Percentiles rank a stretch among this genome's conserved stretches.
These are phyloP conservation scores for Raphanus sativus DNA, from an alignment of 345 rosid species.

Conservation along the genomic window DNA sequence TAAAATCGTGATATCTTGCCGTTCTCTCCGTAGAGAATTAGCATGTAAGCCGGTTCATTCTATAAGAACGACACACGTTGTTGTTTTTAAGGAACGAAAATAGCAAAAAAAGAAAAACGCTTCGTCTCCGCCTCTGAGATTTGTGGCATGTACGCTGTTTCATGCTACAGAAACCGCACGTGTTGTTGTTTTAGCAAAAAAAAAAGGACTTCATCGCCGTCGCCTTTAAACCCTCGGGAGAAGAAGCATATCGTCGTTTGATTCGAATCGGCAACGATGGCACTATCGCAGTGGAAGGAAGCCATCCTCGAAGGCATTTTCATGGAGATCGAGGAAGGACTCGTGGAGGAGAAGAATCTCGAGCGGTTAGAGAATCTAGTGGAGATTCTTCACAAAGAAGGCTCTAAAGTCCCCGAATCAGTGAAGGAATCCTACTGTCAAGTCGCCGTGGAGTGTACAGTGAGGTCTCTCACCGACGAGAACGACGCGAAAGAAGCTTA, in stretches of 20 bases:
- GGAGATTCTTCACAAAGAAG: slow-evolving; percentile 41
- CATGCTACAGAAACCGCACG: not conserved
- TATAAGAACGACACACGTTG: not conserved
- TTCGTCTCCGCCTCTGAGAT: not conserved
- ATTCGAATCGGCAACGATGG: slow-evolving; percentile 19
- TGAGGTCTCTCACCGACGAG: slow-evolving; percentile 41
- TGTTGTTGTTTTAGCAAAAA: not conserved
- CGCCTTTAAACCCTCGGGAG: slow-evolving; percentile 2
- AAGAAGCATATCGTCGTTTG: not conserved
- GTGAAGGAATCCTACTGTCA: slow-evolving; percentile 56
- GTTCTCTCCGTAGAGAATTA: not conserved
- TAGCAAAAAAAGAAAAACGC: not conserved
- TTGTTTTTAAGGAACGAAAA: not conserved
- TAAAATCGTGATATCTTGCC: not conserved
- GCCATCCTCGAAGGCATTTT: slow-evolving; percentile 45
- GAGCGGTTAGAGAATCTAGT: slow-evolving; percentile 48
- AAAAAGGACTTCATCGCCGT: not conserved
- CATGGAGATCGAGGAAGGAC: slow-evolving; percentile 35
- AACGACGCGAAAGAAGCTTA: slow-evolving; percentile 17
- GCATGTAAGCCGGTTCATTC: not conserved
- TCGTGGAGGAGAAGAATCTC: slow-evolving; percentile 48
- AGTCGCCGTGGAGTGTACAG: slow-evolving; percentile 60
- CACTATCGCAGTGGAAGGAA: slow-evolving; percentile 41
- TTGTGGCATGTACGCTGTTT: slow-evolving; percentile 21
- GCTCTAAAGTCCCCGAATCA: slow-evolving; percentile 36